Percentiles rank a stretch among this genome's conserved stretches.
These are phyloP conservation scores for Botryotinia calthae DNA, from an alignment of 2,329 filamentous ascomycete genomes.

Conservation along the genomic window DNA sequence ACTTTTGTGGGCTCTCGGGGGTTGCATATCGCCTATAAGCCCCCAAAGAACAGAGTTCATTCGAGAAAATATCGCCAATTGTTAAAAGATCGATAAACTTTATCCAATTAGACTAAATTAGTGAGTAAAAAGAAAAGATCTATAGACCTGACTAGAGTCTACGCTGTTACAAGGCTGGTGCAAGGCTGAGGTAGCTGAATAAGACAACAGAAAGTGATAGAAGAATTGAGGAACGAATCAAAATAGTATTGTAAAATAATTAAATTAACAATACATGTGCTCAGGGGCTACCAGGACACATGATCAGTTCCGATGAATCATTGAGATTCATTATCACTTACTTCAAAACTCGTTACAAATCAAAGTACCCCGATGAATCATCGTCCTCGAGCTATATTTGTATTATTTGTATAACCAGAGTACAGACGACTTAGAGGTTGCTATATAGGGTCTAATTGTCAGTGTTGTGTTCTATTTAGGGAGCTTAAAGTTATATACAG, in stretches of 20 bases:
- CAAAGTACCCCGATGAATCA: not conserved
- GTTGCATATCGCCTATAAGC: not conserved
- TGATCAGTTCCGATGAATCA: not conserved
- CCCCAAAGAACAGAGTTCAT: not conserved
- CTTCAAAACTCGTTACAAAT: not conserved
- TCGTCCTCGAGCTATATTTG: not conserved
- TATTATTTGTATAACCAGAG: not conserved
- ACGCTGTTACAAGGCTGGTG: not conserved
- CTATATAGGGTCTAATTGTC: not conserved
- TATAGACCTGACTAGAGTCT: not conserved
- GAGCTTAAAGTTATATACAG: rapidly evolving
- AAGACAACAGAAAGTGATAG: not conserved
- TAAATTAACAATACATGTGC: not conserved
- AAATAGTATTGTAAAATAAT: not conserved
- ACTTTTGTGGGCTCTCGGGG: not conserved
- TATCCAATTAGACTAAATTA: not conserved
- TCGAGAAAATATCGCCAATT: not conserved
- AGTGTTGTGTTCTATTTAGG: not conserved
- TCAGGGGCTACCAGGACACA: not conserved
- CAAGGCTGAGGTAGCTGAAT: not conserved
- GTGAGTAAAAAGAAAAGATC: not conserved
- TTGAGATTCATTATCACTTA: not conserved
- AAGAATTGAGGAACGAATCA: not conserved
- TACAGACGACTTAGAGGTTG: not conserved
- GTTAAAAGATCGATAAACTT: not conserved